A percentile compares a stretch with the other conserved stretches of the same genome.
These are phyloP conservation scores for Thraustotheca clavata DNA, from an alignment of 352 stramenopile genomes.

Conservation along the genomic window DNA sequence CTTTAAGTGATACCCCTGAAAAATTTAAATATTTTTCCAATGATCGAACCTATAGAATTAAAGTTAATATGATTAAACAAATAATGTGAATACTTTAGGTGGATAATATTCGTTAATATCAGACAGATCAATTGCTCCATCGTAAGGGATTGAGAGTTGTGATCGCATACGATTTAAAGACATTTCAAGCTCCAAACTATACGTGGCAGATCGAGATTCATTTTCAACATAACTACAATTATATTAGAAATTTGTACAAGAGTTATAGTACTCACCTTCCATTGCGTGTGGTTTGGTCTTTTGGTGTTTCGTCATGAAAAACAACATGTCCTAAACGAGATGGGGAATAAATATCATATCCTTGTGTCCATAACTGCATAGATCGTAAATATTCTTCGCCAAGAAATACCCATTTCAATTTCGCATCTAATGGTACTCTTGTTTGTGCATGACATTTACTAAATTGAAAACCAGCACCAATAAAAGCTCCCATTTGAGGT, in stretches of 20 bases:
- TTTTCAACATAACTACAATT: constrained; percentile 23
- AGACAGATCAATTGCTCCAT: background rate
- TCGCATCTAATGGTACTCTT: constrained; percentile 74
- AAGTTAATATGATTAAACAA: no score
- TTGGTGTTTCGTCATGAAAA: constrained; percentile 43
- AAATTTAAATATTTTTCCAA: constrained; percentile 56
- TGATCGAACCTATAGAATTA: constrained; percentile 48
- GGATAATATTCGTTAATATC: constrained; percentile 7
- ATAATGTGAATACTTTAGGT: no score
- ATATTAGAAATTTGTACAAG: no score
- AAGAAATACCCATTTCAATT: constrained; percentile 74
- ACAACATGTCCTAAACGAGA: constrained; percentile 29
- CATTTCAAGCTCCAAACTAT: background rate
- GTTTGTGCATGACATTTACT: constrained; percentile 76
- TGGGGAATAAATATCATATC: constrained; percentile 86
- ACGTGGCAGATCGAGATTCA: background rate
- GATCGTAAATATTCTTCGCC: constrained; percentile 73
- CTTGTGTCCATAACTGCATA: constrained; percentile 55
- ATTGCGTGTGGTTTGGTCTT: background rate
- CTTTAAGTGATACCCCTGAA: constrained; percentile 41
- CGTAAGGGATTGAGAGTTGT: background rate
- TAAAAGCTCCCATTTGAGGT: constrained; percentile 45
- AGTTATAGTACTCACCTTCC: background rate
- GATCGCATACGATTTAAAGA: constrained; percentile 3
- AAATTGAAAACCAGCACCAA: constrained; percentile 73